A percentile compares a stretch with the other conserved stretches of the same genome.
These are phyloP conservation scores for Russula brevipes DNA, from an alignment of 768 basidiomycete genomes.

Conservation along the genomic window DNA sequence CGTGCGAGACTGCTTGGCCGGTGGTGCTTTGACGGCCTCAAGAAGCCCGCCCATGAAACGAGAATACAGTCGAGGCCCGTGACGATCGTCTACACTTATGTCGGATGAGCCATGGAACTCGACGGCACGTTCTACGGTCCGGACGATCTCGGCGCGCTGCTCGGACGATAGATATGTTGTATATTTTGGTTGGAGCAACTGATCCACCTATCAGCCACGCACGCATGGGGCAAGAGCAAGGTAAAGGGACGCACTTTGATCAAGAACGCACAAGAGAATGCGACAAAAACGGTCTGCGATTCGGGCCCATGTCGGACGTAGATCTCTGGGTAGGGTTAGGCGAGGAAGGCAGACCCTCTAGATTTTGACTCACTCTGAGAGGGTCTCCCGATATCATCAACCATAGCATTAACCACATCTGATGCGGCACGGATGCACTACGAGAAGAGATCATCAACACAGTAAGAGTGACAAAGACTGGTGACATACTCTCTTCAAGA, in stretches of 20 bases:
- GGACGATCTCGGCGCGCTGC: constrained; percentile 28
- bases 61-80: constrained; percentile 32
- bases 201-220: not conserved
- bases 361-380: constrained; percentile 43
- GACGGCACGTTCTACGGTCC: constrained; percentile 26
- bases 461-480: constrained; percentile 2
- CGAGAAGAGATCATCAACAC: constrained; percentile 3
- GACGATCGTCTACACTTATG: constrained; percentile 33
- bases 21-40: constrained; percentile 16
- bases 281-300: constrained; percentile 31
- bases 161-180: constrained; percentile 26
- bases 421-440: constrained; percentile 65
- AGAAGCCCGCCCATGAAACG: constrained; percentile 32
- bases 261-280: constrained; percentile 33
- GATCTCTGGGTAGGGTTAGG: constrained; percentile 7
- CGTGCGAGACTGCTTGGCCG: not conserved
- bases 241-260: constrained; percentile 25
- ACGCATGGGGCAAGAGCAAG: not conserved
- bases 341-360: not conserved
- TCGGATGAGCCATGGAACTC: constrained; percentile 29
- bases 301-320: constrained; percentile 33
- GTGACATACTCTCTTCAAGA: constrained; percentile 56
- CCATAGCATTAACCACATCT: constrained; percentile 57
- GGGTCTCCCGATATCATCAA: constrained; percentile 53
- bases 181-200: constrained; percentile 32